Conservation (phyloP, 2,329 filamentous ascomycete genomes). For the Fusarium sp. region DNA sequence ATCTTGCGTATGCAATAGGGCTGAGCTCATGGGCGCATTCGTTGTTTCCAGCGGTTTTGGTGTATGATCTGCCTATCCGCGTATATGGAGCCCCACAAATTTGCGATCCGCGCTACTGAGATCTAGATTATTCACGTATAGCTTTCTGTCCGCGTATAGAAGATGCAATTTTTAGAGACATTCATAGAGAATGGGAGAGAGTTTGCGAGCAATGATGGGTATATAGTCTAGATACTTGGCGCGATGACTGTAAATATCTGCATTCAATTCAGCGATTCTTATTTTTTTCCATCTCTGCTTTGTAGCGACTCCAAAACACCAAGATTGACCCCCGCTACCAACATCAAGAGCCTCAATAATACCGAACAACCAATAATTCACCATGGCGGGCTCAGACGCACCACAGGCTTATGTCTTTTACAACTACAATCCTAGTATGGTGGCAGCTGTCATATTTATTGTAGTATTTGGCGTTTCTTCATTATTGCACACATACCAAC, state of each 20-base stretch:
- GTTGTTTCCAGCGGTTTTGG: background rate
- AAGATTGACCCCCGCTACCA: background rate
- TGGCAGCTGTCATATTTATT: conserved; percentile 56
- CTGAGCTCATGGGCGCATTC: background rate
- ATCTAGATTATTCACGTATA: conserved; percentile 10
- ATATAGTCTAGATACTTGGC: conserved; percentile 24
- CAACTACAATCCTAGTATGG: conserved; percentile 60
- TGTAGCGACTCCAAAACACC: background rate
- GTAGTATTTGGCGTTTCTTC: conserved; percentile 54
- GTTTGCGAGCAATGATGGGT: conserved; percentile 16
- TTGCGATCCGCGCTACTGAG: background rate
- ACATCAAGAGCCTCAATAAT: conserved; percentile 6
- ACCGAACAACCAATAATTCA: background rate
- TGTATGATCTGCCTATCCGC: conserved; percentile 20
- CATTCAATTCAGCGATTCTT: background rate
- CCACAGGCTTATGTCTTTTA: conserved; percentile 49
- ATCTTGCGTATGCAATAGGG: conserved; percentile 8
- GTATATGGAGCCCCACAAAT: conserved; percentile 21
- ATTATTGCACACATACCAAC: conserved; percentile 53
- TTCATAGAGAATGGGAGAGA: background rate
- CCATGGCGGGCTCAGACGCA: conserved; percentile 30
- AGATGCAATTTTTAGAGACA: background rate
- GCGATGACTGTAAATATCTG: background rate
- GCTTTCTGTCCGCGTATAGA: conserved; percentile 31
- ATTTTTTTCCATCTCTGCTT: background rate